Evolutionary conservation across 2,329 filamentous ascomycete genomes (phyloP).

Genomic region (Sclerotiophoma versabilis): DNA sequence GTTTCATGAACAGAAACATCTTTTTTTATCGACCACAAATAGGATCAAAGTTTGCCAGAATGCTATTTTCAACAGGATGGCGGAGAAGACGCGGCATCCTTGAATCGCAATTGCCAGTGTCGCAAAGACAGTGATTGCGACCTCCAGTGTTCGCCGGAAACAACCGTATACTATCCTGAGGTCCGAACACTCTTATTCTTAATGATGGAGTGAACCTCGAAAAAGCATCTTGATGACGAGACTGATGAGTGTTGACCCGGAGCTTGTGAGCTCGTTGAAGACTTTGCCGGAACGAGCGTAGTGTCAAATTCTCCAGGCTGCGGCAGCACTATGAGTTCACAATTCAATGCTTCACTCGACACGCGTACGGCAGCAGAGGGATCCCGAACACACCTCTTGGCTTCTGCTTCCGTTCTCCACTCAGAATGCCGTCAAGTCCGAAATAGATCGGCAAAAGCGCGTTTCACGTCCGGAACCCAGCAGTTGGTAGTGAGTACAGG

Average conservation of each 20-base stretch:
- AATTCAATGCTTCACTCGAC: background rate
- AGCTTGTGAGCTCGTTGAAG: background rate
- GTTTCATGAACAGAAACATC: conserved; percentile 24
- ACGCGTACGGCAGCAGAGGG: conserved; percentile 12
- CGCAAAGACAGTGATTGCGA: conserved; percentile 3
- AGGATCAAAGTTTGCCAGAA: background rate
- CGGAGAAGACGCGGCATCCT: background rate
- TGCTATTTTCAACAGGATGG: conserved; percentile 13
- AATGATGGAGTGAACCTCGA: background rate
- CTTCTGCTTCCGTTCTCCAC: conserved; percentile 12
- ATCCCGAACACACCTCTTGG: conserved; percentile 31
- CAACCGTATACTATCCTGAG: background rate
- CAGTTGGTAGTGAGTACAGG: conserved; percentile 4
- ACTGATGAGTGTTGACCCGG: background rate
- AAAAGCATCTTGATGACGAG: conserved; percentile 4
- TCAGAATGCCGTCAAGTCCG: conserved; percentile 25
- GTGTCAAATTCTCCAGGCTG: background rate
- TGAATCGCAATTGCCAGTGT: conserved; percentile 1
- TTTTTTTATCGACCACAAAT: conserved; percentile 22
- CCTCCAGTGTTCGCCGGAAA: background rate
- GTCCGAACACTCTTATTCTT: conserved; percentile 3
- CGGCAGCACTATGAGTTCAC: background rate
- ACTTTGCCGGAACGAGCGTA: background rate
- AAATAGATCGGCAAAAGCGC: conserved; percentile 18
- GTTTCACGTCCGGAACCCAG: conserved; percentile 28